Evolutionary conservation across 2,329 filamentous ascomycete species (phyloP), one percentile per base, ranked within the genome.

Genomic region (Fusarium pseudocircinatum): DNA sequence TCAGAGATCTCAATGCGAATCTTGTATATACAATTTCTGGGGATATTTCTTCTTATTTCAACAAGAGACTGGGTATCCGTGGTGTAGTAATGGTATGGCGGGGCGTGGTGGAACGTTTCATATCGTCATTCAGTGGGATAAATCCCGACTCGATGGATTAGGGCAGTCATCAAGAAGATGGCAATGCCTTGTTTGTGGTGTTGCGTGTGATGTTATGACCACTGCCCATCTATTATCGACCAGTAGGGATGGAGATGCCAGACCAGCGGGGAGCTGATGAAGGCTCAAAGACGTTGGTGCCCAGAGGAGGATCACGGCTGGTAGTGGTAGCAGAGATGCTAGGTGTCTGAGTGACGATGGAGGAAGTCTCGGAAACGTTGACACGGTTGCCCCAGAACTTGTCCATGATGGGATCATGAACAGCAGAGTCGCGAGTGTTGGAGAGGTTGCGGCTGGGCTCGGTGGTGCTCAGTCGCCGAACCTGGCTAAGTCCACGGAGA

Each of bases 381-480:
- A 61, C 36, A n/a, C 54, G 47, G 24, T 53, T 60, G 3, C 67
- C 54, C 74, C 74, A 76, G 42, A 75, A 60, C 46, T 71, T 76
- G 26, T 76, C 74, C 74, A 76, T 76, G 66, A 76, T 76, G 15
- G 74, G 72, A 36, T 76, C 74, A 10, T 65, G 60, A 3, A 76
- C 74, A 15, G 74, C 72, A 30, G 54, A 60, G 15, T 70, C 72
- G 5, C 74, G 72, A 18, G 50, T 53, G 58, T 36, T 71, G n/a
- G 69, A 62, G 7, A 50, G 43, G n/a, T 52, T 70, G 6, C 61
- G 63, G n/a, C 63, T 65, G 20, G 53, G 39, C 4, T 73, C 64
- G 22, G 69, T 71, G n/a, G 61, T 75, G 60, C 72, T 76, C 15
- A 76, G 43, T 28, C 44, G 63, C 32, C 74, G 62, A 24, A 60